Percentiles rank a stretch among this genome's conserved stretches.
Conservation (phyloP, 1,139 yeast genomes). For the Suhomyces bokatorum region DNA sequence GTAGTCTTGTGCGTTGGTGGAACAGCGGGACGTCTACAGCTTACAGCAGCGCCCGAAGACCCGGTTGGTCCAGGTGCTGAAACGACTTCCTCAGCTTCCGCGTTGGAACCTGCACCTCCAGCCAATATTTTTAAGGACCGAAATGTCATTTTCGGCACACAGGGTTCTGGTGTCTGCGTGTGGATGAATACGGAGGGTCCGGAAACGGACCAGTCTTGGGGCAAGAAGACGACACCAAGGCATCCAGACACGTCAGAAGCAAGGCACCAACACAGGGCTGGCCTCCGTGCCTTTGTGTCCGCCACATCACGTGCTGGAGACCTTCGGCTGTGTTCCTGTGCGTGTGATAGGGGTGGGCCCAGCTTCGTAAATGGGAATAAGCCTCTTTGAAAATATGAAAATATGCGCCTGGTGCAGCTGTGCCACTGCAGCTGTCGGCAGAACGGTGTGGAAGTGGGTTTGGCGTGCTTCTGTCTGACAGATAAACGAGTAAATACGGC, state of each 20-base stretch:
- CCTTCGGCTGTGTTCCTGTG: neutral
- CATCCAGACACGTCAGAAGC: neutral
- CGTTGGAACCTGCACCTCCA: neutral
- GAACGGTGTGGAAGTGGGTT: neutral
- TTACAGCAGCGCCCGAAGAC: too few relatives aligned
- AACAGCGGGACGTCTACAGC: too few relatives aligned
- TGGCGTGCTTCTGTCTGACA: neutral
- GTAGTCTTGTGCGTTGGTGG: too few relatives aligned
- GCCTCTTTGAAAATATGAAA: neutral
- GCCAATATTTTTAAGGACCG: neutral
- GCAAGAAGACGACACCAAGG: neutral
- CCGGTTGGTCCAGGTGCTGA: neutral
- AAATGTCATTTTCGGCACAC: neutral
- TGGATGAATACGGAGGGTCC: neutral
- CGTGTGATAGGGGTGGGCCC: neutral
- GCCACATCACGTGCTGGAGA: too few relatives aligned
- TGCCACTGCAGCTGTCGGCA: too few relatives aligned
- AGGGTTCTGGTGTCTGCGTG: neutral
- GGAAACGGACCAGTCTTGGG: neutral
- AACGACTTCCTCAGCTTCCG: neutral
- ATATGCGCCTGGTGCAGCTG: neutral
- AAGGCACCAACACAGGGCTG: too few relatives aligned
- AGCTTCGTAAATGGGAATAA: neutral
- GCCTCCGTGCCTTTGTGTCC: too few relatives aligned
- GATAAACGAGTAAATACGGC: too few relatives aligned